Evolutionary conservation across 1,284 basidiomycete species (phyloP), one percentile per base, ranked within the genome.

Genomic region (Cutaneotrichosporon cavernicola): DNA sequence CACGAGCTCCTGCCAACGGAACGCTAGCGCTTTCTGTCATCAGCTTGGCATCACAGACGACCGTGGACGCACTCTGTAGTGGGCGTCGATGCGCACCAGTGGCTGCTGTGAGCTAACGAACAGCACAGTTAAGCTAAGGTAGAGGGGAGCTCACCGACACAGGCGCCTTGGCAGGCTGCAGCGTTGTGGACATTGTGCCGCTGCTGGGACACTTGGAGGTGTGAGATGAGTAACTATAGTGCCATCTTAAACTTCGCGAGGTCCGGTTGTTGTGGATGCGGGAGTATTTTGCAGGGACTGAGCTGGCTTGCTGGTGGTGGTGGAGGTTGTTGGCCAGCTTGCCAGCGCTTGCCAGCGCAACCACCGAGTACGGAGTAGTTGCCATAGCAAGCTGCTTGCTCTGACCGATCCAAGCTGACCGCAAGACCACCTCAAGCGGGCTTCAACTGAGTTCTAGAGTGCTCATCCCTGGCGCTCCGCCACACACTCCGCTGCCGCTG

Each of bases 11-110:
- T 67, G 58, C 69, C 75, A 77, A 55, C 77, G 65, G 50, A 67
- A 64, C 4, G 64, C 63, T 26, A 77, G 66, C 55, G 71, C 73
- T 65, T 64, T 70, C 76, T 77, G 57, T 13, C 34, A 52, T 64
- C 47, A 66, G 65, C 57, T 58, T 9, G 55, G 2, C 5, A 21
- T 3, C 18, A 21, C 18, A 40, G 49, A 14, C 2, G 26, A 13
- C 31, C 40, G 34, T 5, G 16, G 47, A 21, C 52, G 16, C 4
- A 55, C 38, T 36, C 22, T 60, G 46, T 76, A 77, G 49, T 77
- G 76, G 11, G 65, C 61, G 49, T 77, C 73, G 14, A 77, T 74
- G 51, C 68, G 63, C 10, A 49, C 65, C 13, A 69, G 32, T 2
- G 68, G 57, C 70, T 72, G 50, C 2, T 9, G 59, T 65, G 7